A percentile compares a stretch with the other conserved stretches of the same genome.
Conservation (phyloP, 345 rosid species). For the Salix viminalis region DNA sequence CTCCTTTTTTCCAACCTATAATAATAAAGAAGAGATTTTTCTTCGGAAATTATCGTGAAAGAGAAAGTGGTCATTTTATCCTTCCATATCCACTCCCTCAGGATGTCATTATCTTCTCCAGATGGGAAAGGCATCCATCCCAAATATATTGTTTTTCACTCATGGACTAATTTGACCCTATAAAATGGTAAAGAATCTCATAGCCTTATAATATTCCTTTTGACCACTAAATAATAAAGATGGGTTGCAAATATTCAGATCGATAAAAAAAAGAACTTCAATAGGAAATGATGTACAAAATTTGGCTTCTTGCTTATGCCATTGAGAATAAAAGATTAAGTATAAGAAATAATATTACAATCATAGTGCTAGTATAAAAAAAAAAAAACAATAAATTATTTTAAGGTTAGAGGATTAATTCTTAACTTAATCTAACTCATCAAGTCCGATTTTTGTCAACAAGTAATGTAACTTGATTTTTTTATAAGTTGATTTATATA, state of each 20-base stretch:
- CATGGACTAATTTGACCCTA: background rate
- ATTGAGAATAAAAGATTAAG: too few species aligned
- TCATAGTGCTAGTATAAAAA: background rate
- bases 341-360: too few species aligned
- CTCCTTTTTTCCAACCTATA: background rate
- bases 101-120: background rate
- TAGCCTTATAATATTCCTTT: background rate
- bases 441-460: background rate
- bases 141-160: background rate
- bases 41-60: background rate
- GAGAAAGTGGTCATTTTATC: background rate
- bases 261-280: too few species aligned
- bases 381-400: background rate
- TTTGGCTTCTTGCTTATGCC: too few species aligned
- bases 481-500: background rate
- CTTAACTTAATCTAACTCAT: background rate
- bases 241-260: too few species aligned
- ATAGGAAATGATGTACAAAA: too few species aligned
- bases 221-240: background rate
- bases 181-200: background rate
- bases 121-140: slow-evolving; percentile 17
- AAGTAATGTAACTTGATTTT: background rate
- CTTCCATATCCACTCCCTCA: background rate
- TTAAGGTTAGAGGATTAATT: background rate
- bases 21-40: background rate